phyloP scores from a whole-genome alignment of 768 basidiomycete genomes.

The Suillus variegatus region DNA sequence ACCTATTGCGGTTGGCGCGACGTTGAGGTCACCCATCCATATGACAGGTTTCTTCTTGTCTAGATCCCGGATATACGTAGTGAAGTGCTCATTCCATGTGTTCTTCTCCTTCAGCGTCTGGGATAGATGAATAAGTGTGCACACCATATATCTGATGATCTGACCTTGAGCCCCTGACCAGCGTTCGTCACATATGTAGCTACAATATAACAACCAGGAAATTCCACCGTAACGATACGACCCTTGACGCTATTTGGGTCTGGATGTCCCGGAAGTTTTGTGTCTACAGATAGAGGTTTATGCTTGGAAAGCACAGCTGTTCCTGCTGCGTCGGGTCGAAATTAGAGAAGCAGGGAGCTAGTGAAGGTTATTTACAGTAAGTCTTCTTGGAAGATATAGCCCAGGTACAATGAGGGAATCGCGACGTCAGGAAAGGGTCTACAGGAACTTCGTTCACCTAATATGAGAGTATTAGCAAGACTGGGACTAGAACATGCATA shows the following conservation, averaged over 20 bases:
- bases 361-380: slow-evolving; percentile 52
- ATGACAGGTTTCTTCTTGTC: slow-evolving; percentile 83
- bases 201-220: slow-evolving; percentile 64
- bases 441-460: slow-evolving; percentile 74
- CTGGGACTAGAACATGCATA: neutral
- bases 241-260: slow-evolving; percentile 66
- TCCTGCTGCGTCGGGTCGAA: slow-evolving; percentile 53
- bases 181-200: slow-evolving; percentile 89
- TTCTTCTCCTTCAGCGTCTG: slow-evolving; percentile 80
- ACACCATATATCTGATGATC: neutral
- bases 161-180: slow-evolving; percentile 72
- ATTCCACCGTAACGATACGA: slow-evolving; percentile 82
- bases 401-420: slow-evolving; percentile 77
- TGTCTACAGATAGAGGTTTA: slow-evolving; percentile 65
- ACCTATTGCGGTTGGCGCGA: slow-evolving; percentile 79
- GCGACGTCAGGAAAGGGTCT: slow-evolving; percentile 54
- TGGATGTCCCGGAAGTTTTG: slow-evolving; percentile 75
- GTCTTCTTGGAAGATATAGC: slow-evolving; percentile 76
- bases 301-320: slow-evolving; percentile 80
- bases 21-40: slow-evolving; percentile 88
- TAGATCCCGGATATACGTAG: slow-evolving; percentile 66
- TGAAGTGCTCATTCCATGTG: slow-evolving; percentile 78
- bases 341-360: neutral
- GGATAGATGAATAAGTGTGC: slow-evolving; percentile 3
- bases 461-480: slow-evolving; percentile 5